Evolutionary conservation across 1,284 basidiomycete genomes (phyloP).

Genomic region (Boletellus sp.): DNA sequence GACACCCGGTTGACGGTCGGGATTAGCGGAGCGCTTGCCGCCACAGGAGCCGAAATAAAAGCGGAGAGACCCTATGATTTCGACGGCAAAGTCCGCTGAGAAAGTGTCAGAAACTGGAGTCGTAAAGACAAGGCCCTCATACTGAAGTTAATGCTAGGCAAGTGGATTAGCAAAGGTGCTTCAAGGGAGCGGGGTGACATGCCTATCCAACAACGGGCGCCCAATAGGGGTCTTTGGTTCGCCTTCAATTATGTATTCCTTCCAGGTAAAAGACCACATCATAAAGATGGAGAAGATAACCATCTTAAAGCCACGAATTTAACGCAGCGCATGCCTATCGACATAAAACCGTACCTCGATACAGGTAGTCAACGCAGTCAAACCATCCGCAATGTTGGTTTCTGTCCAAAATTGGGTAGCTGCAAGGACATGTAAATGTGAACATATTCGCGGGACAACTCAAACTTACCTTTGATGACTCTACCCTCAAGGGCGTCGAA

Average conservation of each 20-base stretch:
- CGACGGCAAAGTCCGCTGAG: conserved; percentile 60
- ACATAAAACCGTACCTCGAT: conserved; percentile 57
- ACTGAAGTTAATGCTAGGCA: conserved; percentile 67
- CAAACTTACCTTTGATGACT: conserved; percentile 54
- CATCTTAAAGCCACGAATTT: conserved; percentile 49
- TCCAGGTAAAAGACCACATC: conserved; percentile 76
- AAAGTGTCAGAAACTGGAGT: conserved; percentile 7
- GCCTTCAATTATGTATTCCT: conserved; percentile 53
- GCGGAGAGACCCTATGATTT: conserved; percentile 59
- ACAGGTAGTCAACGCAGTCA: conserved; percentile 78
- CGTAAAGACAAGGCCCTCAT: conserved; percentile 17
- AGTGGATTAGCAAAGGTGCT: conserved; percentile 7
- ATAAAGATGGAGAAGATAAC: conserved; percentile 75
- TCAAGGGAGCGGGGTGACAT: conserved; percentile 14
- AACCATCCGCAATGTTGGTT: conserved; percentile 76
- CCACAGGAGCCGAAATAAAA: conserved; percentile 55
- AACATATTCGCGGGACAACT: neutral
- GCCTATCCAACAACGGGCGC: conserved; percentile 73
- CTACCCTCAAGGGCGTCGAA: conserved; percentile 54
- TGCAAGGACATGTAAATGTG: conserved; percentile 22
- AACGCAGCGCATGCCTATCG: neutral
- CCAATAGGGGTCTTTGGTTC: conserved; percentile 48
- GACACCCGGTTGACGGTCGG: conserved; percentile 29
- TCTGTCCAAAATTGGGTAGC: conserved; percentile 76
- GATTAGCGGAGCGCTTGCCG: conserved; percentile 45